Base-by-base conservation (phyloP, 106 monocot genomes). In the Allium sativum region DNA sequence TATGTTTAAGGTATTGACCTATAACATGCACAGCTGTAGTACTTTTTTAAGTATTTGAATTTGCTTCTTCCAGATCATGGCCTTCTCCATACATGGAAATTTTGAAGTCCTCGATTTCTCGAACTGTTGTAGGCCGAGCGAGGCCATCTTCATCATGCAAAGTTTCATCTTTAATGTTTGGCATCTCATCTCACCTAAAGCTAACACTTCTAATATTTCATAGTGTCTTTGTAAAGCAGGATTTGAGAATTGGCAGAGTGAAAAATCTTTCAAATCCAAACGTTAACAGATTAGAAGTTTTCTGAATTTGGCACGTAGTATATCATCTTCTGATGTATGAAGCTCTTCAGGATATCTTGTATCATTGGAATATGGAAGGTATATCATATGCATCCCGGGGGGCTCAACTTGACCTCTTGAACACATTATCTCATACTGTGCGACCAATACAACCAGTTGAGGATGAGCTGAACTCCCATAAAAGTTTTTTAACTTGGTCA, bases 341-440 rank as follows among this genome's bases (percentile, higher is more conserved):
- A 71, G 53, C 90, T 92, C 83, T 70, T 92, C 92, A 40, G 71
- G 68, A 62, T 76, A 72, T 74, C 94, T 86, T 55, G 90, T 81
- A 76, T 95, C 94, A 81, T 90, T 86, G 43, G 86, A 86, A 79
- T 84, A 95, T 52, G 90, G 94, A 47, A 95, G 80, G 77, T 95
- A 87, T 60, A 95, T 90, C 90, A 95, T 87, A 56, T 95, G 90
- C 81, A 95, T 90, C 68, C 94, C 90, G 42, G 94, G 94, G 45
- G 94, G 94, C 59, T 95, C 94, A 17, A 90, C 66, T 79, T 95
- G 94, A 69, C 86, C 86, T 45, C 79, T 75, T 45, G 84, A 72
- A 73, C 66, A 79, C 18, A 69, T 67, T 44, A 95, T n/a, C n/a
- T n/a, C n/a, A n/a, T n/a, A n/a, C n/a, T n/a, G n/a, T n/a, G n/a